phyloP scores from a whole-genome alignment of 441 rosid species.

The Aleurites moluccanus region DNA sequence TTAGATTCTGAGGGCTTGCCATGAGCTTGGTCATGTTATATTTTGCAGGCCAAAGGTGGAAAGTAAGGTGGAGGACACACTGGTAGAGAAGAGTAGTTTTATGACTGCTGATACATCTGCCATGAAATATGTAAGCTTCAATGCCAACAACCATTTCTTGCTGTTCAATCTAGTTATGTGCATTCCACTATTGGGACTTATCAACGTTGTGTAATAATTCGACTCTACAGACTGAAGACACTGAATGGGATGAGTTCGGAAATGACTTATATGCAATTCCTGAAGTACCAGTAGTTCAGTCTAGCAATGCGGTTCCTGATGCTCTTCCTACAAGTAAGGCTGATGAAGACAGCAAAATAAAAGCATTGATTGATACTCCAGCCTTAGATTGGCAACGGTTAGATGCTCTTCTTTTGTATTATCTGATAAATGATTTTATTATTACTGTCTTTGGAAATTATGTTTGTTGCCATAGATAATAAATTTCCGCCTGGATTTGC shows the following conservation, averaged over 20 bases:
- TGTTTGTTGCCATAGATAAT: background rate
- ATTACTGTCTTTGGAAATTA: background rate
- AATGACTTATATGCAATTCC: conserved; percentile 92
- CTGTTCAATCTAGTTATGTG: background rate
- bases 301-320: conserved; percentile 51
- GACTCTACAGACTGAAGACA: conserved; percentile 62
- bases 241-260: conserved; percentile 97
- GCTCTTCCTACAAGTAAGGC: conserved; percentile 65
- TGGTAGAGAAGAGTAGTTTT: conserved; percentile 48
- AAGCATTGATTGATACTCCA: conserved; percentile 89
- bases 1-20: conserved; percentile 26
- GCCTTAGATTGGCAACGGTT: conserved; percentile 99
- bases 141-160: background rate
- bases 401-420: conserved; percentile 28
- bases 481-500: conserved; percentile 26
- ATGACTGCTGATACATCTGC: conserved; percentile 55
- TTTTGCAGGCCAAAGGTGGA: conserved; percentile 71
- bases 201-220: conserved; percentile 19
- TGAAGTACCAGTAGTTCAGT: conserved; percentile 55
- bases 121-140: conserved; percentile 60
- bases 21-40: conserved; percentile 29
- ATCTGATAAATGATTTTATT: background rate
- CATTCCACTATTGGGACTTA: background rate
- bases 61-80: conserved; percentile 43
- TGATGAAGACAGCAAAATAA: conserved; percentile 94